Evolutionary conservation across 2,329 filamentous ascomycete species (phyloP).

Genomic region (Beauveria sp.): DNA sequence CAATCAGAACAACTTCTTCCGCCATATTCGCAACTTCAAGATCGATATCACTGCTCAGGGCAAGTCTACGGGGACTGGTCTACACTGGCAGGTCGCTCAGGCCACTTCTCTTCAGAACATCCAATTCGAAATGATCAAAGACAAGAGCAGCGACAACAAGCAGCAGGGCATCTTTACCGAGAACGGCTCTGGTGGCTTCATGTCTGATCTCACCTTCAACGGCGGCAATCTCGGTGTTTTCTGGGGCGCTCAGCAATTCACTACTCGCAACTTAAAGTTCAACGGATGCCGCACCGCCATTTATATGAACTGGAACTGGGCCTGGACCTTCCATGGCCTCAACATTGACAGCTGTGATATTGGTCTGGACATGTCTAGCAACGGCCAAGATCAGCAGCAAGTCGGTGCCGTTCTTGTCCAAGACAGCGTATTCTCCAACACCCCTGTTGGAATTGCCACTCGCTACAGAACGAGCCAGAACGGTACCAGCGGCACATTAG

Average conservation of each 20-base stretch:
- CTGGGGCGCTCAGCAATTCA: conserved; percentile 82
- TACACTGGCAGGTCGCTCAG: conserved; percentile 83
- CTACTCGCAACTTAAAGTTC: conserved; percentile 74
- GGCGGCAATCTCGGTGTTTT: conserved; percentile 73
- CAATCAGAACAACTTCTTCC: conserved; percentile 81
- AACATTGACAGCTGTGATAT: conserved; percentile 67
- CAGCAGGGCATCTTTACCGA: conserved; percentile 80
- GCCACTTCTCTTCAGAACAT: conserved; percentile 76
- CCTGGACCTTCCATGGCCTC: conserved; percentile 72
- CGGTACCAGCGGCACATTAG: conserved; percentile 68
- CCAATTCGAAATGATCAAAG: conserved; percentile 68
- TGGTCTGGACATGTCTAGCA: conserved; percentile 70
- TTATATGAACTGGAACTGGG: conserved; percentile 90
- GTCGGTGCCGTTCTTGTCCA: conserved; percentile 80
- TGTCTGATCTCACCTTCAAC: conserved; percentile 76
- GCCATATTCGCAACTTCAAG: conserved; percentile 73
- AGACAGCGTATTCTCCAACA: conserved; percentile 73
- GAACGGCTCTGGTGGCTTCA: conserved; percentile 76
- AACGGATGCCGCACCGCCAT: conserved; percentile 76
- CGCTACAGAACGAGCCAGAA: conserved; percentile 57
- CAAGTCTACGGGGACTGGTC: conserved; percentile 54
- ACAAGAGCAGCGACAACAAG: conserved; percentile 54
- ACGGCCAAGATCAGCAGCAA: conserved; percentile 53
- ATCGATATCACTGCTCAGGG: conserved; percentile 67
- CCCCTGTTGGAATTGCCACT: conserved; percentile 62